Evolutionary conservation across 2,329 filamentous ascomycete species (phyloP).

Genomic region (Botryotinia convoluta): DNA sequence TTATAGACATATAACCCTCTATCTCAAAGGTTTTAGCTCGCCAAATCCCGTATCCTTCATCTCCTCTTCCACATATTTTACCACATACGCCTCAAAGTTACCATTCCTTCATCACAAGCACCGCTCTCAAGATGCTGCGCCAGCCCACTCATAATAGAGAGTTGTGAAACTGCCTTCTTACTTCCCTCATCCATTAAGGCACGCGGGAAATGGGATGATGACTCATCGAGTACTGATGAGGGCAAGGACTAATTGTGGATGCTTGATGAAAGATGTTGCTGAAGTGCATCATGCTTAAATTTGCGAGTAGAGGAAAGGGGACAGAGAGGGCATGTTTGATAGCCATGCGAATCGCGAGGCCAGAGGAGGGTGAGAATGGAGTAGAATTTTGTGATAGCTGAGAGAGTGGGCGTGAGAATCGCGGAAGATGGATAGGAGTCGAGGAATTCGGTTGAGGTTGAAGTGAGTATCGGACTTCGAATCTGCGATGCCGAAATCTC

Average conservation of each 20-base stretch:
- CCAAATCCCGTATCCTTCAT: constrained; percentile 21
- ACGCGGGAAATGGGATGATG: constrained; percentile 23
- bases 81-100: constrained; percentile 12
- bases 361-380: constrained; percentile 13
- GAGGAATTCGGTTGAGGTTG: constrained; percentile 23
- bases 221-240: constrained; percentile 17
- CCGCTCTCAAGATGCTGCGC: constrained; percentile 24
- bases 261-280: constrained; percentile 22
- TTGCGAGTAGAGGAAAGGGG: constrained; percentile 19
- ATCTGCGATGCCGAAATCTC: constrained; percentile 22
- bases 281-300: constrained; percentile 22
- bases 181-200: constrained; percentile 19
- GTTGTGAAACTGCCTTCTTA: constrained; percentile 16
- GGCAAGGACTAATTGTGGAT: constrained; percentile 20
- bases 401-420: too few relatives aligned
- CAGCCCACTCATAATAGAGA: constrained; percentile 19
- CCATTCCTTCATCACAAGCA: constrained; percentile 21
- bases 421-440: constrained; percentile 22
- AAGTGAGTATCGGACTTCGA: constrained; percentile 23
- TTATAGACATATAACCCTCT: constrained; percentile 13
- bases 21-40: constrained; percentile 19
- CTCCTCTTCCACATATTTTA: constrained; percentile 21
- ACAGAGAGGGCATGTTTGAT: constrained; percentile 20
- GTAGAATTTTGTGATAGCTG: constrained; percentile 19
- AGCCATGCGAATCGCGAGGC: constrained; percentile 17